Base-by-base conservation (phyloP, 2,329 filamentous ascomycete genomes). In the Helminthosporium solani region DNA sequence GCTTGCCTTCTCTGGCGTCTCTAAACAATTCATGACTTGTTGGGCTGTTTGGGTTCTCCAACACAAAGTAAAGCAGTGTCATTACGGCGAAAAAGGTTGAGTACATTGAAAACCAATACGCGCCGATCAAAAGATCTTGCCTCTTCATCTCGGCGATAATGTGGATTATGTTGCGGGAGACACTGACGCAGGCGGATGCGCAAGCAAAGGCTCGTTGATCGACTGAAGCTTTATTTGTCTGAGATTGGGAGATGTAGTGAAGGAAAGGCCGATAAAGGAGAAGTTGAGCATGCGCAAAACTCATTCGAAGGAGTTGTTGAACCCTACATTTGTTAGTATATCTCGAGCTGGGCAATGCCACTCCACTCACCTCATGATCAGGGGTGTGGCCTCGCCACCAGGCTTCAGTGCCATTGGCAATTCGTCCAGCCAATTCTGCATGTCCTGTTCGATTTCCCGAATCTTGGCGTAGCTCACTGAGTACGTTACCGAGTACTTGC, bases 101-200 rank as follows among this genome's bases (percentile, higher is more conserved):
- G 63, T 90, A 92, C 64, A 92, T 82, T 56, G 88, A 87, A 63
- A 92, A 92, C 88, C 88, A 94, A 68, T 90, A 91, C 0, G 88
- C 86, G 1, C 88, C 89, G 51, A 86, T 85, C n/a, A 94, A 75
- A 6, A 89, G 75, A 3, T 85, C 81, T 59, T 86, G 81, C 63
- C 84, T 85, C 54, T 86, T 84, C 75, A 91, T 91, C 60, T 90
- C 86, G 18, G 83, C 79, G 3, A 85, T 86, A 47, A 92, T 89
- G 60, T 91, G 87, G 27, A 94, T 82, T 50, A 94, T 88, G 60
- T 92, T 85, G 25, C 83, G 76, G 3, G 82, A 83, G 1, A 85
- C 82, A 55, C 81, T 83, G 44, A 85, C 79, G 54, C 83, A 85
- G 2, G 82, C 83, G 19, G 81, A 82, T 6, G 82, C 83, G 60